phyloP scores from a whole-genome alignment of 352 stramenopile genomes.

The Phytophthora uliginosa region DNA sequence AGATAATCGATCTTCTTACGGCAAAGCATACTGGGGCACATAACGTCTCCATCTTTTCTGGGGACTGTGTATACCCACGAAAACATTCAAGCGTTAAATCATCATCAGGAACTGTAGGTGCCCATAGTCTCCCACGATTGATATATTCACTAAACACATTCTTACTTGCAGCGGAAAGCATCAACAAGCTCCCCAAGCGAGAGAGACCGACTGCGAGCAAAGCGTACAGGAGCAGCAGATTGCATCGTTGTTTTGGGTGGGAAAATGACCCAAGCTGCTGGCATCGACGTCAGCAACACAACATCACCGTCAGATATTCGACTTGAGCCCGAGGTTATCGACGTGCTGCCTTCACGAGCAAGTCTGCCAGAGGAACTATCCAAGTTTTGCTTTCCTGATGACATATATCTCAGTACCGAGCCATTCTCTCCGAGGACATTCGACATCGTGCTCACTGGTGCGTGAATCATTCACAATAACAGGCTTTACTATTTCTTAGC shows the following conservation, averaged over 20 bases:
- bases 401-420: slow-evolving; percentile 58
- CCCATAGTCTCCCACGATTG: neutral
- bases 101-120: slow-evolving; percentile 25
- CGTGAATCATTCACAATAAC: neutral
- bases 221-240: slow-evolving; percentile 50
- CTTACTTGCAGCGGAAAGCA: slow-evolving; percentile 22
- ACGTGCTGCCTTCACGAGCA: slow-evolving; percentile 54
- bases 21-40: slow-evolving; percentile 71
- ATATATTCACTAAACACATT: neutral
- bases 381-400: slow-evolving; percentile 80
- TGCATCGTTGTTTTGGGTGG: slow-evolving; percentile 69
- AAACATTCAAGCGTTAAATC: slow-evolving; percentile 37
- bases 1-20: slow-evolving; percentile 67
- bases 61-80: slow-evolving; percentile 23
- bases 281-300: slow-evolving; percentile 46
- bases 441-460: slow-evolving; percentile 80
- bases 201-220: slow-evolving; percentile 19
- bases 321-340: slow-evolving; percentile 61
- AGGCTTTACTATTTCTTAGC: neutral
- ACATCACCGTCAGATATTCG: slow-evolving; percentile 52
- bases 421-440: slow-evolving; percentile 54
- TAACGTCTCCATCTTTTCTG: slow-evolving; percentile 52
- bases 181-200: slow-evolving; percentile 15
- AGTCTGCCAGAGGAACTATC: slow-evolving; percentile 72
- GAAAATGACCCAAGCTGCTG: slow-evolving; percentile 47